These are phyloP conservation scores for Crithidia bombi DNA, from an alignment of 208 protist species.

Conservation along the genomic window DNA sequence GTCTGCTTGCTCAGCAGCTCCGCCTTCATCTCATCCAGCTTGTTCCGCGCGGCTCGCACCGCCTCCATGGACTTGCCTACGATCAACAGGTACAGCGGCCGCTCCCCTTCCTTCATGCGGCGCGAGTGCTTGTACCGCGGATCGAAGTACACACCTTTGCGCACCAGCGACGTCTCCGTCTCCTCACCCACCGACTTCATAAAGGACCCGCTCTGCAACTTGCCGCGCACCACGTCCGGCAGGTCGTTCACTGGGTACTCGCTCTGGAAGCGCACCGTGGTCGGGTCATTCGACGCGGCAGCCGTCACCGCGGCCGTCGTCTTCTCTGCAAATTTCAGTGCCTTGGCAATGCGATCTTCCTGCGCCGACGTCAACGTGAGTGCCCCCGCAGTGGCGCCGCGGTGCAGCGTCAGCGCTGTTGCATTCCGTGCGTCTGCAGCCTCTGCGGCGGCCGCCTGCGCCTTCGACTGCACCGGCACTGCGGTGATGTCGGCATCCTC, in stretches of 20 bases:
- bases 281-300: constrained; percentile 24
- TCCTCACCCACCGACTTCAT: constrained; percentile 66
- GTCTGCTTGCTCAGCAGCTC: constrained; percentile 64
- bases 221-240: constrained; percentile 60
- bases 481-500: constrained; percentile 40
- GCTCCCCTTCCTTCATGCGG: constrained; percentile 76
- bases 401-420: constrained; percentile 31
- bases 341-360: constrained; percentile 66
- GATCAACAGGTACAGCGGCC: constrained; percentile 80
- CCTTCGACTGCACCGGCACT: constrained; percentile 24
- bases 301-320: constrained; percentile 58
- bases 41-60: constrained; percentile 63
- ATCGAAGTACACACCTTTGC: constrained; percentile 89
- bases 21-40: constrained; percentile 67
- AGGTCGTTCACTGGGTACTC: constrained; percentile 89
- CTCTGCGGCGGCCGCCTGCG: constrained; percentile 9
- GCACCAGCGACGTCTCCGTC: constrained; percentile 74
- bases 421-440: constrained; percentile 23
- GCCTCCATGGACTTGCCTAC: constrained; percentile 71
- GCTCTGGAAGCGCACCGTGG: constrained; percentile 71
- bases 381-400: constrained; percentile 5
- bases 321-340: constrained; percentile 77
- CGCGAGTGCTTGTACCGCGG: constrained; percentile 73
- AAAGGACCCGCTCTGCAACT: constrained; percentile 64
- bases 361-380: constrained; percentile 36